Evolutionary conservation across 176 grass and related monocot species (phyloP).

Genomic region (Carex scoparia): DNA sequence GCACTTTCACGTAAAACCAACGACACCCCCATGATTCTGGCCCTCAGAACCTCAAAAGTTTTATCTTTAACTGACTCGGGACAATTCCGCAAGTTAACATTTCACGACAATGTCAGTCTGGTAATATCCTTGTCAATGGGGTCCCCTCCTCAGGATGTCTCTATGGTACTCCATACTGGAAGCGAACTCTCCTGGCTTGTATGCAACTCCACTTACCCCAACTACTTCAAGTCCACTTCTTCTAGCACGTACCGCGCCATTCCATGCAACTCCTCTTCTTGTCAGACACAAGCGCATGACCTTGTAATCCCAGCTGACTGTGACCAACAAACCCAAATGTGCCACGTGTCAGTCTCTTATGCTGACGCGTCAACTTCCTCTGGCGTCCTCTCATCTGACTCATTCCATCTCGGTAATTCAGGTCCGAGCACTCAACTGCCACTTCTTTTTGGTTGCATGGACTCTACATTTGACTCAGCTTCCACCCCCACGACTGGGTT

Average conservation of each 20-base stretch:
- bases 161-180: conserved; percentile 85
- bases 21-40: neutral
- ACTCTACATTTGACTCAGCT: conserved; percentile 38
- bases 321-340: conserved; percentile 33
- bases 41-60: conserved; percentile 7
- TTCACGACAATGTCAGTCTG: conserved; percentile 67
- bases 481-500: conserved; percentile 30
- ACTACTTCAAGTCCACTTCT: conserved; percentile 31
- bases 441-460: conserved; percentile 70
- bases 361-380: conserved; percentile 63
- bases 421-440: neutral
- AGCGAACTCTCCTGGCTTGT: conserved; percentile 87
- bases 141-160: conserved; percentile 60
- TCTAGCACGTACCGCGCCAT: conserved; percentile 45
- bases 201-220: conserved; percentile 44
- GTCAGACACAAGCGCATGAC: conserved; percentile 45
- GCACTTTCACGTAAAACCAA: neutral
- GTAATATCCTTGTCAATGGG: conserved; percentile 50
- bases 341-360: conserved; percentile 71
- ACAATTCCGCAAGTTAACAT: conserved; percentile 38
- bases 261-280: conserved; percentile 50
- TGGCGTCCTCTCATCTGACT: conserved; percentile 49
- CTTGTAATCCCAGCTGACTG: conserved; percentile 56
- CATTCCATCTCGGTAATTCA: conserved; percentile 37
- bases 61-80: neutral